Evolutionary conservation across 164 flowering plant species (phyloP).

Genomic region (Echeveria elegans): DNA sequence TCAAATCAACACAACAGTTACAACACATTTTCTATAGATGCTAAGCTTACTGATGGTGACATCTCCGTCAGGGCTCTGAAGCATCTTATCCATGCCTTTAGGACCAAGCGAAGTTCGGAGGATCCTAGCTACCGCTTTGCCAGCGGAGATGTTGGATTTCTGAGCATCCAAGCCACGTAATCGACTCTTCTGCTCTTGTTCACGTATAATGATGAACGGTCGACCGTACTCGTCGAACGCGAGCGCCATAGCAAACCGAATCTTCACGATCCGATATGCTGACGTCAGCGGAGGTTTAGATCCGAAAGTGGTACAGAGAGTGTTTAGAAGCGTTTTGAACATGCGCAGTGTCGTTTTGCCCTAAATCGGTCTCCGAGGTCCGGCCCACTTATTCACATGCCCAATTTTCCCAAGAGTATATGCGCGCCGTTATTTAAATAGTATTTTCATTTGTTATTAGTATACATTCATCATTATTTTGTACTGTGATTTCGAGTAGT

Average conservation of each 20-base stretch:
- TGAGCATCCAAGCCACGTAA: slow-evolving; percentile 92
- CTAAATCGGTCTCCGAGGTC: neutral
- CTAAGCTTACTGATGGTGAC: slow-evolving; percentile 73
- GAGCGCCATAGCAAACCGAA: slow-evolving; percentile 54
- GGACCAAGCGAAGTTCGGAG: slow-evolving; percentile 94
- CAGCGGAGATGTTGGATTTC: slow-evolving; percentile 90
- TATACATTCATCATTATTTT: too few species aligned
- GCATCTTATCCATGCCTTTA: slow-evolving; percentile 99
- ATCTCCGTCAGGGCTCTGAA: slow-evolving; percentile 96
- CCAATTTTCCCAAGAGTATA: neutral
- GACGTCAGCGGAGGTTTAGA: neutral
- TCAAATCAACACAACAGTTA: neutral
- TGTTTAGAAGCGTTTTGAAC: neutral
- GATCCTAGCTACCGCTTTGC: slow-evolving; percentile 82
- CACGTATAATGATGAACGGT: slow-evolving; percentile 68
- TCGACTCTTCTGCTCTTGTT: slow-evolving; percentile 80
- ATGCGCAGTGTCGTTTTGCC: too few species aligned
- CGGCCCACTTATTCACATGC: neutral
- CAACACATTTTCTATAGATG: neutral
- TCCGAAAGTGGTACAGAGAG: neutral
- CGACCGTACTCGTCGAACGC: slow-evolving; percentile 94
- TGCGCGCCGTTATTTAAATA: too few species aligned
- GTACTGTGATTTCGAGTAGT: too few species aligned
- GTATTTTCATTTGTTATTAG: too few species aligned
- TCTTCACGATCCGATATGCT: neutral